A percentile compares a stretch with the other conserved stretches of the same genome.
These are phyloP conservation scores for Taphrina wiesneri DNA, from an alignment of 1,139 yeast species.

Conservation along the genomic window DNA sequence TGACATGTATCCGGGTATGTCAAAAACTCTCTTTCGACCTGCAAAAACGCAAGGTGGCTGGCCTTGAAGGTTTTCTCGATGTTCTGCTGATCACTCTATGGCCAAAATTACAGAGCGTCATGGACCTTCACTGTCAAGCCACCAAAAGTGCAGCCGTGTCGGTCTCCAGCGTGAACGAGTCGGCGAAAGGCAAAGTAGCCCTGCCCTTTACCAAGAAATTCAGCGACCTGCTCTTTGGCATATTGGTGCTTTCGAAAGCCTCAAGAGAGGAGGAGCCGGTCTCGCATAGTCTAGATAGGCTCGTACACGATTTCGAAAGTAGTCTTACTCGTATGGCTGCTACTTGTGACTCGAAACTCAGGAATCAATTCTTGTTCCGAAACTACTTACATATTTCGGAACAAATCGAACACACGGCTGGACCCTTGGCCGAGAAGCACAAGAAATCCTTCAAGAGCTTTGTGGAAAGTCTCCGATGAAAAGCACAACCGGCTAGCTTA, in stretches of 20 bases:
- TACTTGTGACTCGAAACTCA: constrained; percentile 51
- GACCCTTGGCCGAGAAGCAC: constrained; percentile 31
- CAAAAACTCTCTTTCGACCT: constrained; percentile 65
- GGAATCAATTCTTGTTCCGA: constrained; percentile 72
- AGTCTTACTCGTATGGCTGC: constrained; percentile 63
- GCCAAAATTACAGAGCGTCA: constrained; percentile 79
- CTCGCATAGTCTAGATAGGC: constrained; percentile 63
- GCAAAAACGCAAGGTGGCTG: constrained; percentile 67
- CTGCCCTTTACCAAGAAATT: constrained; percentile 78
- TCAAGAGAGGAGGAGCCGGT: constrained; percentile 62
- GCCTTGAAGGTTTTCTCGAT: constrained; percentile 71
- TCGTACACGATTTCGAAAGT: constrained; percentile 77
- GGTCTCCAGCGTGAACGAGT: constrained; percentile 29
- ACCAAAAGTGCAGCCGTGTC: constrained; percentile 22
- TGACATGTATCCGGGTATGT: constrained; percentile 72
- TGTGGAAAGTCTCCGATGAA: constrained; percentile 19
- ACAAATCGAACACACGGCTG: constrained; percentile 21
- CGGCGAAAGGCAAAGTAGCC: constrained; percentile 47
- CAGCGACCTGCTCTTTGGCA: constrained; percentile 70
- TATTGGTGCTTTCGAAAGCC: constrained; percentile 56
- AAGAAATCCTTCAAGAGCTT: constrained; percentile 11
- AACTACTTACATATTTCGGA: constrained; percentile 53
- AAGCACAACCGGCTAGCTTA: too few species aligned
- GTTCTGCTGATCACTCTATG: constrained; percentile 63
- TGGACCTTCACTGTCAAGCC: constrained; percentile 60